A percentile compares a stretch with the other conserved stretches of the same genome.
phyloP scores from a whole-genome alignment of 2,329 filamentous ascomycete genomes.

The Hypoxylon sp. region DNA sequence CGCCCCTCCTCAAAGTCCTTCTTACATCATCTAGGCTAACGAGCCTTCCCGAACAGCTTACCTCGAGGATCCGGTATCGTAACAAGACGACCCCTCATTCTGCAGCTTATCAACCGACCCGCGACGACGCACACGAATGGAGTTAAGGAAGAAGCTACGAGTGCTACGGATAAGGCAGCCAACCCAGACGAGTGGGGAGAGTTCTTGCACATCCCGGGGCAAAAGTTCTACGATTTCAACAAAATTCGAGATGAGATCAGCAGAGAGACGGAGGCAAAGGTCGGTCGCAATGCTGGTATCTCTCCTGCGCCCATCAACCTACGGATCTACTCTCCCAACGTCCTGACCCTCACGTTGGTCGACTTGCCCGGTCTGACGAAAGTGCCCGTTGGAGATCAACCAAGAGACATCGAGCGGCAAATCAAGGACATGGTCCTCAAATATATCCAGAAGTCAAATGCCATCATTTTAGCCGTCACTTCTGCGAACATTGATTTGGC shows the following conservation, averaged over 20 bases:
- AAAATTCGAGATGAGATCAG: conserved; percentile 99
- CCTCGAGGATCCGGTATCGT: conserved; percentile 98
- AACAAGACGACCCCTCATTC: conserved; percentile 92
- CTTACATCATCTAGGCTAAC: conserved; percentile 18
- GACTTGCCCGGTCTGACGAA: conserved; percentile 97
- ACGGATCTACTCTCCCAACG: conserved; percentile 97
- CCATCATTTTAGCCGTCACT: conserved; percentile 96
- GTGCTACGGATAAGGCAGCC: conserved; percentile 84
- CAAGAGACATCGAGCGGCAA: conserved; percentile 95
- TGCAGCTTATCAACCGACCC: conserved; percentile 96
- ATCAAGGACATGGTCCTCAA: conserved; percentile 99
- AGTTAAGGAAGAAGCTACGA: conserved; percentile 74
- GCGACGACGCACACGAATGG: conserved; percentile 78
- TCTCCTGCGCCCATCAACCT: conserved; percentile 97
- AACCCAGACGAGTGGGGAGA: conserved; percentile 98
- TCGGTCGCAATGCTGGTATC: conserved; percentile 95
- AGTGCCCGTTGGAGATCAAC: conserved; percentile 96
- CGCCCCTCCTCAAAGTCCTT: conserved; percentile 33
- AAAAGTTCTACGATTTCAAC: conserved; percentile 98
- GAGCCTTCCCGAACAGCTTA: conserved; percentile 70
- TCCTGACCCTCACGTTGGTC: conserved; percentile 95
- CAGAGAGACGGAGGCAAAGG: conserved; percentile 95
- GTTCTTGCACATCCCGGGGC: conserved; percentile 96
- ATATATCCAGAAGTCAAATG: conserved; percentile 98
- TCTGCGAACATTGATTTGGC: conserved; percentile 98